Conservation (phyloP, 495 filamentous ascomycete species). For the Trichoderma reesei region DNA sequence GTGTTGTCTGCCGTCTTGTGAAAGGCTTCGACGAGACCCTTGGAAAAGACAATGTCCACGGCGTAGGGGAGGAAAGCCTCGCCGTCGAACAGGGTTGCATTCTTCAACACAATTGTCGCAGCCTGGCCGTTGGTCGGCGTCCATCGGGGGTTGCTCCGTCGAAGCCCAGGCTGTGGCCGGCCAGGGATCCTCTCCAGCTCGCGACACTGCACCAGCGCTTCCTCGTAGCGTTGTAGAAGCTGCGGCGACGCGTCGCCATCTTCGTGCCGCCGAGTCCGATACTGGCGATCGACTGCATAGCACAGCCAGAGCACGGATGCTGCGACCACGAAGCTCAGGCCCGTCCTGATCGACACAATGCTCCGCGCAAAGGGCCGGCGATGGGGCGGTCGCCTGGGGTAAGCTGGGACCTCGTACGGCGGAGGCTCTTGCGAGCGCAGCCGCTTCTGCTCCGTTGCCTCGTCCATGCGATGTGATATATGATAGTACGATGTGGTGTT, state of each 20-base stretch:
- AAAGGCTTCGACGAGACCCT: constrained; percentile 21
- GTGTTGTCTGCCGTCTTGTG: constrained; percentile 9
- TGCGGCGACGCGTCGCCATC: neutral
- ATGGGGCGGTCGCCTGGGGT: neutral
- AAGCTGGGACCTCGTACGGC: neutral
- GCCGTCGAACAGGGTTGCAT: constrained; percentile 31
- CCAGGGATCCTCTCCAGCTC: neutral
- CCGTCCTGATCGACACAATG: neutral
- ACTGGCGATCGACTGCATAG: neutral
- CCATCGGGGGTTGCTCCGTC: constrained; percentile 14
- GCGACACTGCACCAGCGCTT: constrained; percentile 9
- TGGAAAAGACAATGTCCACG: constrained; percentile 25
- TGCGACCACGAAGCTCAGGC: neutral
- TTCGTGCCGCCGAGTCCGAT: neutral
- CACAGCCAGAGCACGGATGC: neutral
- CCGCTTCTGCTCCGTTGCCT: neutral
- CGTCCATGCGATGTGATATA: constrained; percentile 3
- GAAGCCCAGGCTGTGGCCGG: neutral
- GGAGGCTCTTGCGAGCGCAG: neutral
- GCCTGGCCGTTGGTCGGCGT: constrained; percentile 7
- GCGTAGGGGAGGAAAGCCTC: constrained; percentile 17
- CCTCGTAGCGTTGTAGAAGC: constrained; percentile 4
- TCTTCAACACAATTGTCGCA: constrained; percentile 17
- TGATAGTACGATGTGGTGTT: neutral
- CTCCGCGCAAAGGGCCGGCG: neutral